Evolutionary conservation across 345 rosid species (phyloP).

Genomic region (Syzygium aqueum): DNA sequence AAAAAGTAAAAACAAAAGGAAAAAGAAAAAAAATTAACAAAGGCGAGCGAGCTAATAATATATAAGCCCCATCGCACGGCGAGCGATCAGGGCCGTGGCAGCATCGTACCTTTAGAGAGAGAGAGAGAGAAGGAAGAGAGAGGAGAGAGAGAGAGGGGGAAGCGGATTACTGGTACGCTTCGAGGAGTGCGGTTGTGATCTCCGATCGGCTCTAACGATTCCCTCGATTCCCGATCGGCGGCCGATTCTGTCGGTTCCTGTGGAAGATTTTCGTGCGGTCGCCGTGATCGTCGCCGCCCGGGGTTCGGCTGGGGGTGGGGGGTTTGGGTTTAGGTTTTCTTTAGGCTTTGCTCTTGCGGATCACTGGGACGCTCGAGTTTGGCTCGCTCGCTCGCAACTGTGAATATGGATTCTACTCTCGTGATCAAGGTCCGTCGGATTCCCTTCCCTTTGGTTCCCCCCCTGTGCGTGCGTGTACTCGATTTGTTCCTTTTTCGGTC

Average conservation of each 20-base stretch:
- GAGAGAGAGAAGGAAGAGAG: neutral
- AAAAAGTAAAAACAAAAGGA: too few species aligned
- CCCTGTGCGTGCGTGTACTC: neutral
- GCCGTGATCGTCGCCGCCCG: too few species aligned
- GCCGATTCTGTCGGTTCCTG: neutral
- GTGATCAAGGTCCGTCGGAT: conserved; percentile 10
- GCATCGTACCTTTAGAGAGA: neutral
- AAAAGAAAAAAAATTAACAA: neutral
- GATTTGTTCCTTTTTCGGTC: neutral
- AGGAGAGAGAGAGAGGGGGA: neutral
- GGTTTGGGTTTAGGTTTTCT: neutral
- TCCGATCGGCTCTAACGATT: neutral
- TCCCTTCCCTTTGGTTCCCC: neutral
- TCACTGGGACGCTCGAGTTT: conserved; percentile 7
- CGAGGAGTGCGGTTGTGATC: neutral
- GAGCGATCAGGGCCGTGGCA: neutral
- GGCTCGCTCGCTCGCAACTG: neutral
- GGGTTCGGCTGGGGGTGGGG: neutral
- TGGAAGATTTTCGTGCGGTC: too few species aligned
- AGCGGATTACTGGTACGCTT: conserved; percentile 17
- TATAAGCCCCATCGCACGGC: neutral
- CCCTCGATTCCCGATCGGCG: neutral
- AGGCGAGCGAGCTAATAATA: neutral
- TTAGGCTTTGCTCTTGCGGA: neutral
- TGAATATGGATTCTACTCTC: conserved; percentile 6